Base-by-base conservation (phyloP, 768 basidiomycete genomes). In the Panaeolus papilionaceus region DNA sequence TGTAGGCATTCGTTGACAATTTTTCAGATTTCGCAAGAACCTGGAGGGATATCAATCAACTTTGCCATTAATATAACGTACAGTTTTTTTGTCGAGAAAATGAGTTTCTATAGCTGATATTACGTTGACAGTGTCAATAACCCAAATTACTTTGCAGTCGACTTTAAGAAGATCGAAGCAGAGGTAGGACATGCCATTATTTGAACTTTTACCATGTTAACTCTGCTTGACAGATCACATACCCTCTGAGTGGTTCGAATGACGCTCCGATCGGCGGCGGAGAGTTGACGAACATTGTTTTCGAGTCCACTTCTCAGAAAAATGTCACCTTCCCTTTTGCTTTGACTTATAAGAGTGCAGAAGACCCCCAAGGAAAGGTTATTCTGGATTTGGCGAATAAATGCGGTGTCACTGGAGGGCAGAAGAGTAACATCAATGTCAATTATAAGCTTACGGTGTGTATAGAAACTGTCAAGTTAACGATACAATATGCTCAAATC, bases 261-360 rank as follows among this genome's bases (percentile, higher is more conserved):
- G 85, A 88, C 70, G 88, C 89, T 0, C 74, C 81, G n/a, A 80
- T 95, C 62, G 93, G 93, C 12, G 82, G 83, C 61, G 94, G 93
- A 18, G 76, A 76, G 38, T 71, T 86, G 47, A 79, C 80, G 2
- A 72, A 85, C 68, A 75, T 87, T 40, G 75, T 79, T 11, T 85
- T 90, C 71, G 72, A 82, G 10, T 81, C 91, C 12, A 79, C 88
- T 70, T 73, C 83, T 2, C 80, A 83, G 69, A 92, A 87, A 4
- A 89, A 86, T 69, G 87, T 93, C 80, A 89, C 88, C 0, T 92
- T 95, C 81, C 93, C 93, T 1, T 92, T 95, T 78, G 71, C 83
- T 5, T 80, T 95, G 49, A 78, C 80, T 51, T 95, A 94, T 79
- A 85, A 84, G 42, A 79, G 81, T 28, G 73, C 83, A 0, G 72